Evolutionary conservation across 768 basidiomycete genomes (phyloP).

Genomic region (Boletus subparvulus): DNA sequence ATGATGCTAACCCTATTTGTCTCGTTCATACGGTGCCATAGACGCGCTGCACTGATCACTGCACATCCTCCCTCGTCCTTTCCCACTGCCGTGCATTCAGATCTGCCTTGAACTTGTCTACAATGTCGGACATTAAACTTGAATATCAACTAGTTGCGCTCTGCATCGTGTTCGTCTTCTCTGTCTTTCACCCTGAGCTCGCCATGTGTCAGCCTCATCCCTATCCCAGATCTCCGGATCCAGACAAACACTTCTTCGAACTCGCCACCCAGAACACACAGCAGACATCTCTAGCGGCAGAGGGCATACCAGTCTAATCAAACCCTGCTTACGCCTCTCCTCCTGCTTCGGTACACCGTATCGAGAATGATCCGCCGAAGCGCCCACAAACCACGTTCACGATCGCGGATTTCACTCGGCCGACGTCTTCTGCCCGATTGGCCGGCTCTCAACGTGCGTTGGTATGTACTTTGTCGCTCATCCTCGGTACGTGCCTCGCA

Average conservation of each 20-base stretch:
- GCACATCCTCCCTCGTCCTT: neutral
- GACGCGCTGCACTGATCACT: too few species aligned
- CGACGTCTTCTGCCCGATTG: slow-evolving; percentile 12
- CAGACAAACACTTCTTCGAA: slow-evolving; percentile 15
- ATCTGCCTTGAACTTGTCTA: neutral
- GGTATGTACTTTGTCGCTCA: slow-evolving; percentile 4
- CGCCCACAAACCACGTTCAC: slow-evolving; percentile 15
- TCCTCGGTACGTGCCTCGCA: slow-evolving; percentile 20
- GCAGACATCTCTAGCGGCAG: slow-evolving; percentile 16
- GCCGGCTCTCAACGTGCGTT: slow-evolving; percentile 9
- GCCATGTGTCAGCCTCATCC: slow-evolving; percentile 11
- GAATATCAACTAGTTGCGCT: slow-evolving; percentile 2
- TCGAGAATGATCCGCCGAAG: slow-evolving; percentile 25
- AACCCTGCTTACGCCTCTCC: neutral
- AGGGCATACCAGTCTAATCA: slow-evolving; percentile 18
- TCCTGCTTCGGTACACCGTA: slow-evolving; percentile 2
- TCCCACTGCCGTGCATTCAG: neutral
- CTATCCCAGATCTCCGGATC: slow-evolving; percentile 17
- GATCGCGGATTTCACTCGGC: slow-evolving; percentile 16
- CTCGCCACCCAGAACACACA: slow-evolving; percentile 6
- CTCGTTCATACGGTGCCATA: too few species aligned
- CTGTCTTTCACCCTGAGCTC: slow-evolving; percentile 5
- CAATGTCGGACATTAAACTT: slow-evolving; percentile 25
- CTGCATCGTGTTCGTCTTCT: slow-evolving; percentile 13
- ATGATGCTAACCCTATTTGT: too few species aligned